Conservation (phyloP, 495 filamentous ascomycete species). For the Daldinia childiae region DNA sequence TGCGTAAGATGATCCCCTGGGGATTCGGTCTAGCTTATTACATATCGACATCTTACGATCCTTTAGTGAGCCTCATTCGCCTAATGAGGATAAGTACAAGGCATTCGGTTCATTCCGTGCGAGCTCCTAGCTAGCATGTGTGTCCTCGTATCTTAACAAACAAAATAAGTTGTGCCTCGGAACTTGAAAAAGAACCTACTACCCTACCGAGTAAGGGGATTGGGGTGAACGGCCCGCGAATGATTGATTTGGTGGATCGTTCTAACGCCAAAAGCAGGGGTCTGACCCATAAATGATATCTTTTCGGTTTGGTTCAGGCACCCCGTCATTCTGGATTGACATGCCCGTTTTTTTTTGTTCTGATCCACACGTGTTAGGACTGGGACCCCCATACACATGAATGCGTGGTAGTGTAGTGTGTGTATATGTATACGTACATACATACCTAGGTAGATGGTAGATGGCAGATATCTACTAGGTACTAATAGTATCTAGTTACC, state of each 20-base stretch:
- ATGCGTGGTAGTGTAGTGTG: neutral
- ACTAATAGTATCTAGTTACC: too few relatives aligned
- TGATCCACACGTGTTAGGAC: conserved; percentile 43
- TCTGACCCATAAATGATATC: conserved; percentile 27
- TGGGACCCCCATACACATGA: conserved; percentile 9
- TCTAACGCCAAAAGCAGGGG: conserved; percentile 28
- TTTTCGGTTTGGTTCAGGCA: conserved; percentile 41
- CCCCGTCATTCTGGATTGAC: conserved; percentile 36
- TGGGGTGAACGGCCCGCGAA: conserved; percentile 37
- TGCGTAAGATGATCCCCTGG: neutral
- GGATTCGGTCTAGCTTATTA: neutral
- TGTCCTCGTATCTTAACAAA: conserved; percentile 1
- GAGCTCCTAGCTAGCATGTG: neutral
- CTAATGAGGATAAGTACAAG: neutral
- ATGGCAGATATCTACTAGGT: neutral
- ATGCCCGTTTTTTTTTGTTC: conserved; percentile 34
- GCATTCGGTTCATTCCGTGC: conserved; percentile 13
- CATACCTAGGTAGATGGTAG: neutral
- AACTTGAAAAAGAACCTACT: conserved; percentile 21
- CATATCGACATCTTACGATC: conserved; percentile 7
- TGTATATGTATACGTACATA: too few relatives aligned
- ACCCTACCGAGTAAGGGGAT: conserved; percentile 38
- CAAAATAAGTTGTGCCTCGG: conserved; percentile 18
- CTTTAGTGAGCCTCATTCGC: conserved; percentile 26
- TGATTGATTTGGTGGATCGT: conserved; percentile 41